phyloP scores from a whole-genome alignment of 768 basidiomycete species.

The Lyophyllum decastes region DNA sequence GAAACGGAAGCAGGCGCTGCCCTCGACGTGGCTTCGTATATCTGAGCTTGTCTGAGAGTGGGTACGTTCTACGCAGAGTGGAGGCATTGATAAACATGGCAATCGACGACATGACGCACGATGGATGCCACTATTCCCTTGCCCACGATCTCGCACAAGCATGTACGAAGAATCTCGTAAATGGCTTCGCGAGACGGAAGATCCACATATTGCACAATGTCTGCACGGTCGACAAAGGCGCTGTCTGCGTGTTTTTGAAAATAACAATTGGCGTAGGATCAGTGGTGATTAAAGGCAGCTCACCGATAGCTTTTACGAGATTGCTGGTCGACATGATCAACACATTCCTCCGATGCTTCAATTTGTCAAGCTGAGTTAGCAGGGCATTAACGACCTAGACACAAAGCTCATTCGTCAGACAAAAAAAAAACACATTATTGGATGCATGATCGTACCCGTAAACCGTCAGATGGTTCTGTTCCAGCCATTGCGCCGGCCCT shows the following conservation, averaged over 20 bases:
- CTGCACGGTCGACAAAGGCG: slow-evolving; percentile 96
- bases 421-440: neutral
- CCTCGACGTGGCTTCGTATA: slow-evolving; percentile 50
- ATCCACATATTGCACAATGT: slow-evolving; percentile 94
- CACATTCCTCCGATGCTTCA: slow-evolving; percentile 91
- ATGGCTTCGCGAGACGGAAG: slow-evolving; percentile 89
- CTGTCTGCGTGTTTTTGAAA: slow-evolving; percentile 54
- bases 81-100: slow-evolving; percentile 2
- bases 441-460: slow-evolving; percentile 57
- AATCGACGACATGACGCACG: slow-evolving; percentile 41
- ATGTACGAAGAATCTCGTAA: slow-evolving; percentile 88
- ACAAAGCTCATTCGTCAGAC: neutral
- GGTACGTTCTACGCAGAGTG: slow-evolving; percentile 53
- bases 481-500: slow-evolving; percentile 93
- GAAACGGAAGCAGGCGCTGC: slow-evolving; percentile 15
- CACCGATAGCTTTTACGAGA: slow-evolving; percentile 91
- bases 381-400: slow-evolving; percentile 94
- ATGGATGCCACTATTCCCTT: slow-evolving; percentile 67
- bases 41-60: slow-evolving; percentile 58
- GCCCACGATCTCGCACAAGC: slow-evolving; percentile 75
- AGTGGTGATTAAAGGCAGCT: slow-evolving; percentile 12
- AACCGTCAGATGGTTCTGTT: slow-evolving; percentile 92
- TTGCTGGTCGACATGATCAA: slow-evolving; percentile 97
- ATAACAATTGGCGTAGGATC: neutral
- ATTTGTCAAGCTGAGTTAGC: slow-evolving; percentile 93